Conservation (phyloP, 371 early-diverging fungal species). For the Mucor circinelloides region DNA sequence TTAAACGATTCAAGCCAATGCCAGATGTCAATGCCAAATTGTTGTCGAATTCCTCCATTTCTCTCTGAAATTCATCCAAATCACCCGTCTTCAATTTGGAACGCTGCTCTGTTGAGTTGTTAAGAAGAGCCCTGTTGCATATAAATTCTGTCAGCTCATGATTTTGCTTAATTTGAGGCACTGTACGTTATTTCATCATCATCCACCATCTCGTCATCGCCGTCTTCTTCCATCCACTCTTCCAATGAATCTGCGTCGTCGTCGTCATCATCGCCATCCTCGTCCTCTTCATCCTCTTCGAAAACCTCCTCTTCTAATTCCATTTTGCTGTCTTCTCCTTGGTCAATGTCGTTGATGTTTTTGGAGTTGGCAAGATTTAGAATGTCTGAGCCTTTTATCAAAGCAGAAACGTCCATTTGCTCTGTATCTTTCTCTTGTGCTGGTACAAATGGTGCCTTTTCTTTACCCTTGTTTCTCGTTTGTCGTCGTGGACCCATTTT, state of each 20-base stretch:
- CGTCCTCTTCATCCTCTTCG: neutral
- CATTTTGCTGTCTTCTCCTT: neutral
- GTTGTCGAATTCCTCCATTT: slow-evolving; percentile 45
- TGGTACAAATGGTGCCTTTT: neutral
- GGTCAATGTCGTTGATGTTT: neutral
- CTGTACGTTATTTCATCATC: slow-evolving; percentile 27
- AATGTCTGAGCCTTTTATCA: neutral
- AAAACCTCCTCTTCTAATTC: neutral
- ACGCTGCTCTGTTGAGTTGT: slow-evolving; percentile 14
- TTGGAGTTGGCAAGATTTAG: neutral
- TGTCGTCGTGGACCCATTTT: neutral
- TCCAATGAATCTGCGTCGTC: slow-evolving; percentile 19
- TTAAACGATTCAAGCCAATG: slow-evolving; percentile 30
- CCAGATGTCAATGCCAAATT: slow-evolving; percentile 38
- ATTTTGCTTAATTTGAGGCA: neutral
- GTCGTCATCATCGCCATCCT: slow-evolving; percentile 9
- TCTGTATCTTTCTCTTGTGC: neutral
- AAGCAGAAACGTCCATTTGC: neutral
- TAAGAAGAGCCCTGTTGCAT: slow-evolving; percentile 4
- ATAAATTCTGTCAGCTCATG: neutral
- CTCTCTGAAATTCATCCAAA: slow-evolving; percentile 32
- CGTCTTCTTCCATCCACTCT: slow-evolving; percentile 17
- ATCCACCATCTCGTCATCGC: slow-evolving; percentile 4
- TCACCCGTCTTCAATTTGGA: slow-evolving; percentile 31
- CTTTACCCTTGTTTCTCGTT: neutral